Evolutionary conservation across 1,284 basidiomycete genomes (phyloP).

Genomic region (Heterobasidion irregulare): DNA sequence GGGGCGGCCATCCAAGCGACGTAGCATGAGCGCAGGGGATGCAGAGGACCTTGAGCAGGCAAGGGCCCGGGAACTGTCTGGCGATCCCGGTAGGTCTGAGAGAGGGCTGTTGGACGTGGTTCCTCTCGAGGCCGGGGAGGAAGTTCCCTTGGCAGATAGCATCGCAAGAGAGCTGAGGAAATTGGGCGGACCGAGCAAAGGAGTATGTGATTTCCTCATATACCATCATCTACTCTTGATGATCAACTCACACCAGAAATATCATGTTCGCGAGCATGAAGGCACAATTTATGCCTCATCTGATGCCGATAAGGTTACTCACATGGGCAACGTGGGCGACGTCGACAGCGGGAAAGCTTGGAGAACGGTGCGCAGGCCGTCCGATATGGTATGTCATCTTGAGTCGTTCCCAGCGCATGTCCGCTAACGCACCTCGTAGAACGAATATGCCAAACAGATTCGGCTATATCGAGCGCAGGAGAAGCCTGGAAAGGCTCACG

Average conservation of each 20-base stretch:
- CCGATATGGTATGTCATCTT: slow-evolving; percentile 71
- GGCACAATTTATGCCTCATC: slow-evolving; percentile 78
- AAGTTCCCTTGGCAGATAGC: slow-evolving; percentile 44
- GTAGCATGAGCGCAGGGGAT: slow-evolving; percentile 72
- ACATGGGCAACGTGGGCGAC: slow-evolving; percentile 68
- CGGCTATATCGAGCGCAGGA: slow-evolving; percentile 73
- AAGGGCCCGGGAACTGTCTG: not conserved
- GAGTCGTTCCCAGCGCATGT: not conserved
- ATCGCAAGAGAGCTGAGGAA: slow-evolving; percentile 64
- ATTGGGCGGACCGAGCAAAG: slow-evolving; percentile 39
- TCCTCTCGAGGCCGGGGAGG: slow-evolving; percentile 34
- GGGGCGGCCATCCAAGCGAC: slow-evolving; percentile 45
- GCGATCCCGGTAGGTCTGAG: slow-evolving; percentile 10
- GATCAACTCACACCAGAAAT: slow-evolving; percentile 25
- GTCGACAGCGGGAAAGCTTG: slow-evolving; percentile 80
- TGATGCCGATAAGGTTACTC: slow-evolving; percentile 58
- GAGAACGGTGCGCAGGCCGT: slow-evolving; percentile 81
- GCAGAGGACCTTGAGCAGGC: slow-evolving; percentile 31
- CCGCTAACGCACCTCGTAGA: slow-evolving; percentile 36
- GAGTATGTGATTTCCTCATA: slow-evolving; percentile 28
- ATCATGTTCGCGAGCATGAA: slow-evolving; percentile 63
- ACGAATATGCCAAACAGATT: slow-evolving; percentile 88
- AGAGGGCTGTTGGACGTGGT: slow-evolving; percentile 33
- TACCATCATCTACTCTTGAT: not conserved
- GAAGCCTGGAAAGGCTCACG: slow-evolving; percentile 71